Conservation (phyloP, 2,329 filamentous ascomycete genomes). For the Colletotrichum filicis region DNA sequence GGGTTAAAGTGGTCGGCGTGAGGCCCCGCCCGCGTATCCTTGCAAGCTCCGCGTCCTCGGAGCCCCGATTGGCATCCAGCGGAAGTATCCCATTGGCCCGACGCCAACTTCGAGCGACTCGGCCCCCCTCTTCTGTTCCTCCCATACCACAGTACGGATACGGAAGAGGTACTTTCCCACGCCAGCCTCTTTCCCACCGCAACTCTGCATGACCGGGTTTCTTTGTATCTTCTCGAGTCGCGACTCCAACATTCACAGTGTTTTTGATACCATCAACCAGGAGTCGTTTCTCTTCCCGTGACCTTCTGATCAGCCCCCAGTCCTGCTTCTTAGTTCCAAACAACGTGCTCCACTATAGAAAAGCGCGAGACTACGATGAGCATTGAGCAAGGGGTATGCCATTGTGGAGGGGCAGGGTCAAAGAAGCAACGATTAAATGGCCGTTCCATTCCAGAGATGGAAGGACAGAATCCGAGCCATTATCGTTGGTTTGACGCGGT, state of each 20-base stretch:
- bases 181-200: neutral
- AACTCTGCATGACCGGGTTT: neutral
- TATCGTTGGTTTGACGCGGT: neutral
- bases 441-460: constrained; percentile 18
- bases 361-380: neutral
- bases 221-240: constrained; percentile 7
- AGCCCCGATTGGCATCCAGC: neutral
- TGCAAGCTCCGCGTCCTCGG: constrained; percentile 19
- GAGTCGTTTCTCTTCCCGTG: constrained; percentile 9
- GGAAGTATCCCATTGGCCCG: constrained; percentile 23
- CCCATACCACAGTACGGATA: neutral
- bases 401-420: neutral
- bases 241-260: neutral
- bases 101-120: constrained; percentile 2
- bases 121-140: neutral
- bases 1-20: constrained; percentile 13
- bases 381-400: neutral
- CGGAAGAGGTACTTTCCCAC: neutral
- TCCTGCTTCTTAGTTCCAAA: constrained; percentile 15
- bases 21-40: neutral
- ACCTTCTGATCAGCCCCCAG: neutral
- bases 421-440: constrained; percentile 30
- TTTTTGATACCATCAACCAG: neutral
- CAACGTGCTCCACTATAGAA: constrained; percentile 9
- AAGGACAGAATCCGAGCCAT: neutral